A percentile compares a stretch with the other conserved stretches of the same genome.
These are phyloP conservation scores for Colletotrichum simmondsii DNA, from an alignment of 2,329 filamentous ascomycete genomes.

Conservation along the genomic window DNA sequence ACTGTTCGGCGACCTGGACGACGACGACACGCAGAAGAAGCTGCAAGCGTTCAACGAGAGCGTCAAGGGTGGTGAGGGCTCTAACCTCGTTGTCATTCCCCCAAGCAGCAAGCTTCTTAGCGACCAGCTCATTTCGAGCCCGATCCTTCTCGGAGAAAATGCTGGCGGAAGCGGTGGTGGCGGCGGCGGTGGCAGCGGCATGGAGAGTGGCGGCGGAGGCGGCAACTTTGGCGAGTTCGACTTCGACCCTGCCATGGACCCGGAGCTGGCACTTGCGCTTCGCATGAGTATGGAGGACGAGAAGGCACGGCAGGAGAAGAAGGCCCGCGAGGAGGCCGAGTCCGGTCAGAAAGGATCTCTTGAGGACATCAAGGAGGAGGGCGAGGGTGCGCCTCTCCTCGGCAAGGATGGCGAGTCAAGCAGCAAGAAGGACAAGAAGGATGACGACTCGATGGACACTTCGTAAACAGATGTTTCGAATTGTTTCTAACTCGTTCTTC, in stretches of 20 bases:
- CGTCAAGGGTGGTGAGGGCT: slow-evolving; percentile 91
- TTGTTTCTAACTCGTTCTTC: background rate
- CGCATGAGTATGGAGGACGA: slow-evolving; percentile 99
- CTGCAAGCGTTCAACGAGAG: slow-evolving; percentile 92
- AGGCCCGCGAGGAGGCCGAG: slow-evolving; percentile 79
- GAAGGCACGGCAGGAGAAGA: slow-evolving; percentile 90
- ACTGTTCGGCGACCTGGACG: slow-evolving; percentile 92
- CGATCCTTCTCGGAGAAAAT: slow-evolving; percentile 88
- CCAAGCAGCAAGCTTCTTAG: slow-evolving; percentile 92
- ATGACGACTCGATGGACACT: slow-evolving; percentile 89
- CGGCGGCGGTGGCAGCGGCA: slow-evolving; percentile 61
- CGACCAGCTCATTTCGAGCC: slow-evolving; percentile 88
- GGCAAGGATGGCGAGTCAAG: slow-evolving; percentile 63
- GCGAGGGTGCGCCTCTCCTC: slow-evolving; percentile 74
- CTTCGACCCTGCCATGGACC: slow-evolving; percentile 91
- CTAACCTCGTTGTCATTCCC: slow-evolving; percentile 88
- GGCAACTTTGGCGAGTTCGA: slow-evolving; percentile 79
- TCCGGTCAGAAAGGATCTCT: slow-evolving; percentile 79
- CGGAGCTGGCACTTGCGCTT: slow-evolving; percentile 91
- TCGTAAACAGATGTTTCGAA: slow-evolving; percentile 61
- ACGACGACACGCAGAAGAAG: slow-evolving; percentile 90
- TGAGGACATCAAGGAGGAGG: slow-evolving; percentile 85
- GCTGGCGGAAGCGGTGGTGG: slow-evolving; percentile 63
- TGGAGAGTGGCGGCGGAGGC: slow-evolving; percentile 64
- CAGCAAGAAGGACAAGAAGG: slow-evolving; percentile 56